These are phyloP conservation scores for Colletotrichum tabaci DNA, from an alignment of 2,329 filamentous ascomycete genomes.

Conservation along the genomic window DNA sequence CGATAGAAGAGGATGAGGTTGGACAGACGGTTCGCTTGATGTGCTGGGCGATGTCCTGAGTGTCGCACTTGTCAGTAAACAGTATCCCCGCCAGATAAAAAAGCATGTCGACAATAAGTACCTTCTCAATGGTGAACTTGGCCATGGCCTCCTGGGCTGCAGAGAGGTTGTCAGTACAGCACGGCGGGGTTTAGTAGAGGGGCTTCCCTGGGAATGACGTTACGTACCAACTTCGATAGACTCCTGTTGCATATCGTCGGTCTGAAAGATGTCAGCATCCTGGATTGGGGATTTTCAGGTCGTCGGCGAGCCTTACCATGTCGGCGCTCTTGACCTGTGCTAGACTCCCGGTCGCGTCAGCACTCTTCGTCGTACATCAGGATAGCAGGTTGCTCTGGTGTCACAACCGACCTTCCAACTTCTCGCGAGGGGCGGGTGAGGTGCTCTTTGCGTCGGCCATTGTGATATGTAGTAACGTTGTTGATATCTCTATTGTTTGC, in stretches of 20 bases:
- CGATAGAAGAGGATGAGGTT: constrained; percentile 19
- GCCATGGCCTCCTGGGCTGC: constrained; percentile 75
- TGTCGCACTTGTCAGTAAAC: constrained; percentile 30
- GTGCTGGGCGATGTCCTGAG: constrained; percentile 91
- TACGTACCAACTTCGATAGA: constrained; percentile 93
- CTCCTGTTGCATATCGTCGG: constrained; percentile 97
- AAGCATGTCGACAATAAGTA: constrained; percentile 45
- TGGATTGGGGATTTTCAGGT: constrained; percentile 36
- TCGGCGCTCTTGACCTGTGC: constrained; percentile 98
- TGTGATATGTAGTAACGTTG: constrained; percentile 12
- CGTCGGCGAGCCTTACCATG: constrained; percentile 77
- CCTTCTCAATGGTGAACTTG: constrained; percentile 76
- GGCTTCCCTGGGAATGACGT: constrained; percentile 6
- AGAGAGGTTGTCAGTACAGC: constrained; percentile 41
- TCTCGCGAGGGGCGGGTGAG: constrained; percentile 73
- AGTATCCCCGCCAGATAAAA: background rate
- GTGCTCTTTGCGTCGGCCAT: constrained; percentile 59
- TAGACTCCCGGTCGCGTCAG: constrained; percentile 56
- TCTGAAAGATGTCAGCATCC: constrained; percentile 68
- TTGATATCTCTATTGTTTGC: background rate
- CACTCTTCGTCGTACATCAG: constrained; percentile 6
- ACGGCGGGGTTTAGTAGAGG: constrained; percentile 15
- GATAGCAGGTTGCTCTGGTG: constrained; percentile 12
- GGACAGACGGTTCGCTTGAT: constrained; percentile 89
- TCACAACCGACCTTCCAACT: constrained; percentile 77